These are phyloP conservation scores for Diaporthe longicolla DNA, from an alignment of 2,329 filamentous ascomycete genomes.

Conservation along the genomic window DNA sequence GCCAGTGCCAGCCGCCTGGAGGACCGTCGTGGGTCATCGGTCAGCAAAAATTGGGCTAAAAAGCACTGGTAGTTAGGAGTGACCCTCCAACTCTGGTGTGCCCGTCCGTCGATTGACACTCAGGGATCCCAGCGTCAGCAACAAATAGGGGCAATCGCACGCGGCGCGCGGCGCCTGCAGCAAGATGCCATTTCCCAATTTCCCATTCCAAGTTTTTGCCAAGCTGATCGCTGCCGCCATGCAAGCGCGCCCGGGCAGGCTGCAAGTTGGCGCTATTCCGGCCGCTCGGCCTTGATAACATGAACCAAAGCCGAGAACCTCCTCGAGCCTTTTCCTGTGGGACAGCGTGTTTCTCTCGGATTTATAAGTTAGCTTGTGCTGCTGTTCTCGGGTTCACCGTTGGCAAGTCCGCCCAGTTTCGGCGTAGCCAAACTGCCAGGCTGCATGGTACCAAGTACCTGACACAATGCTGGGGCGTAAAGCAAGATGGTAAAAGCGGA, in stretches of 20 bases:
- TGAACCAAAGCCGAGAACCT: not conserved
- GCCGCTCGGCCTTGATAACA: not conserved
- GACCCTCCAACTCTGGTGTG: not conserved
- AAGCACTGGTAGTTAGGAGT: not conserved
- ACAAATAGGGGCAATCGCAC: conserved; percentile 29
- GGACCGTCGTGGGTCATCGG: conserved; percentile 7
- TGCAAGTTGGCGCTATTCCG: not conserved
- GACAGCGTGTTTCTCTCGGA: not conserved
- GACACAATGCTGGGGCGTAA: conserved; percentile 17
- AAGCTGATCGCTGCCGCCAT: conserved; percentile 35
- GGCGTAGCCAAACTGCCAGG: not conserved
- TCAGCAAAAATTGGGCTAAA: conserved; percentile 22
- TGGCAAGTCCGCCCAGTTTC: not conserved
- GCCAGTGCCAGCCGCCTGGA: not conserved
- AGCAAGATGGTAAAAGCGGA: conserved; percentile 28
- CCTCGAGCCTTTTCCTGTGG: not conserved
- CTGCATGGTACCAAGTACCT: conserved; percentile 3
- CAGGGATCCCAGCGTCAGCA: conserved; percentile 25
- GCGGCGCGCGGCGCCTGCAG: conserved; percentile 33
- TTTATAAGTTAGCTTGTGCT: not conserved
- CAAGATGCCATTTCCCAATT: conserved; percentile 43
- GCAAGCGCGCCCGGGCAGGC: conserved; percentile 21
- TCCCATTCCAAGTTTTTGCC: conserved; percentile 43
- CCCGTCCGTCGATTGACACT: conserved; percentile 11
- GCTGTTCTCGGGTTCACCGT: not conserved